Percentiles rank a stretch among this genome's conserved stretches.
Conservation (phyloP, 305 asterid species). For the Solanum hybrid region DNA sequence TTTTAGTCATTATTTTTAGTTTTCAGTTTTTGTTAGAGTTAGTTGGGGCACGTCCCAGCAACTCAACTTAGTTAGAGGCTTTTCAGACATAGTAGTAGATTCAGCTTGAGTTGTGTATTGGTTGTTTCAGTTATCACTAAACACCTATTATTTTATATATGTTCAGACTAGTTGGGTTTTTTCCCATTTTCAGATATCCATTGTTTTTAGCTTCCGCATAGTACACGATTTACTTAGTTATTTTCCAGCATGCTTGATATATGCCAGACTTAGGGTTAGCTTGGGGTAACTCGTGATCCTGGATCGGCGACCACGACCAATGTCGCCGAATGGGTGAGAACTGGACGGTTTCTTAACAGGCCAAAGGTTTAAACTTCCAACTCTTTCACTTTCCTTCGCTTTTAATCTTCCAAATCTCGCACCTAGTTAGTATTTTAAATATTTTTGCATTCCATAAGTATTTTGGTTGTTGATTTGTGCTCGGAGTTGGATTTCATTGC, state of each 20-base stretch:
- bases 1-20: not conserved
- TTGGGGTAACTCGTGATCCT: not conserved
- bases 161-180: not conserved
- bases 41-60: not conserved
- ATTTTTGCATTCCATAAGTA: too few relatives aligned
- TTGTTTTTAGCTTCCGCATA: not conserved
- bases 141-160: not conserved
- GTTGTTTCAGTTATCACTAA: not conserved
- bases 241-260: not conserved
- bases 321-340: too few relatives aligned
- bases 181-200: not conserved
- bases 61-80: not conserved
- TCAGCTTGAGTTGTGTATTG: not conserved
- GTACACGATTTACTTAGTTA: not conserved
- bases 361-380: too few relatives aligned
- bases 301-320: too few relatives aligned
- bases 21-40: not conserved
- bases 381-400: too few relatives aligned
- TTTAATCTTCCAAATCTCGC: too few relatives aligned
- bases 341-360: too few relatives aligned
- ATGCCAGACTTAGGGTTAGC: not conserved
- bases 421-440: too few relatives aligned
- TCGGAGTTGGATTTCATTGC: too few relatives aligned
- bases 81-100: not conserved
- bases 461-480: too few relatives aligned